A percentile compares a stretch with the other conserved stretches of the same genome.
Evolutionary conservation across 2,329 filamentous ascomycete genomes (phyloP).

Genomic region (Fonsecaea monophora): DNA sequence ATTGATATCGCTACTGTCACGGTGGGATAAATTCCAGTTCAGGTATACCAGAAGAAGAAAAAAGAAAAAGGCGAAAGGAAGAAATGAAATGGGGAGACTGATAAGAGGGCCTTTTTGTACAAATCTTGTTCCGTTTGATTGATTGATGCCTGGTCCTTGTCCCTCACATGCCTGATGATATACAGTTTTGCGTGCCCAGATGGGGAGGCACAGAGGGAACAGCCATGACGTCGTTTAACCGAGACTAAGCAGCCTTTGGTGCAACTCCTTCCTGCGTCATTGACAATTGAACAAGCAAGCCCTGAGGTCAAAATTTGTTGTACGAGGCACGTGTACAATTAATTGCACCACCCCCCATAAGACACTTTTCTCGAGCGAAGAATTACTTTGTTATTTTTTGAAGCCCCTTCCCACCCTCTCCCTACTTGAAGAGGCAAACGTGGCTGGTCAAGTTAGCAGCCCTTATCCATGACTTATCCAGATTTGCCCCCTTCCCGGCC

Average conservation of each 20-base stretch:
- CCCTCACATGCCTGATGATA: slow-evolving; percentile 5
- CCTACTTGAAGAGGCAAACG: background rate
- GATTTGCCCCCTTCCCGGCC: background rate
- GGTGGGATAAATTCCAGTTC: background rate
- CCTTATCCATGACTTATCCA: slow-evolving; percentile 18
- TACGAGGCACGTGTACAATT: background rate
- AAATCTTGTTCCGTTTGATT: slow-evolving; percentile 6
- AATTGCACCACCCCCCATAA: background rate
- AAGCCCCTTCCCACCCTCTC: background rate
- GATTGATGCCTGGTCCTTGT: slow-evolving; percentile 16
- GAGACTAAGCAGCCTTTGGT: slow-evolving; percentile 3
- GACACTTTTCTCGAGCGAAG: slow-evolving; percentile 26
- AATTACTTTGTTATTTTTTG: slow-evolving; percentile 34
- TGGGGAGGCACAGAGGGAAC: background rate
- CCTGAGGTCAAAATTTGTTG: background rate
- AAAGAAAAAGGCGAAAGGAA: background rate
- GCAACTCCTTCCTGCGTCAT: background rate
- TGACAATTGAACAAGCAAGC: slow-evolving; percentile 12
- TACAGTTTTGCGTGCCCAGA: background rate
- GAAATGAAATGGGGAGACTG: no score
- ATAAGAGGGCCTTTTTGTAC: background rate
- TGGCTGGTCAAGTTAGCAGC: slow-evolving; percentile 41
- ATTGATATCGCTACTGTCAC: background rate
- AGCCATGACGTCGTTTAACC: slow-evolving; percentile 16
- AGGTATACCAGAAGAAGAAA: background rate